A percentile compares a stretch with the other conserved stretches of the same genome.
Conservation (phyloP, 495 filamentous ascomycete genomes). For the Tuber magnatum region DNA sequence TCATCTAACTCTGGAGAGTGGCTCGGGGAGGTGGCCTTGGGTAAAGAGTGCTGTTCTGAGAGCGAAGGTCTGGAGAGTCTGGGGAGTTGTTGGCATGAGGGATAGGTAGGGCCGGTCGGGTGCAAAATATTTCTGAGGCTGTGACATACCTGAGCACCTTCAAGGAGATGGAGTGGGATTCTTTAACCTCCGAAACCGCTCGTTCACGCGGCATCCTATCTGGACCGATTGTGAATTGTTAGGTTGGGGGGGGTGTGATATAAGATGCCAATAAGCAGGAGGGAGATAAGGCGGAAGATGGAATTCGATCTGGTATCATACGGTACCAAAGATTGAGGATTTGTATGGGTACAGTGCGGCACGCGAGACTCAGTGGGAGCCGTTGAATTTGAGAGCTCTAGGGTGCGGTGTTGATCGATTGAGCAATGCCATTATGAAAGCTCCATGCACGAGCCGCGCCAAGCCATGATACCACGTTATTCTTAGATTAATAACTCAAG, state of each 20-base stretch:
- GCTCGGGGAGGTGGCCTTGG: constrained; percentile 19
- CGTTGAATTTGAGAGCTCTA: background rate
- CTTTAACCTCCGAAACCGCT: constrained; percentile 37
- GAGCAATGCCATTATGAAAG: background rate
- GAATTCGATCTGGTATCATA: background rate
- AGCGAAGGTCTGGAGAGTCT: constrained; percentile 55
- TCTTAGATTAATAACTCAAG: background rate
- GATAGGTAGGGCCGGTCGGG: constrained; percentile 27
- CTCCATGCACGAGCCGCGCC: background rate
- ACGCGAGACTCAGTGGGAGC: background rate
- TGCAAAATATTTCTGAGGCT: constrained; percentile 7
- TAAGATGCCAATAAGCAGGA: background rate
- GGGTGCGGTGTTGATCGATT: background rate
- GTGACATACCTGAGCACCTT: constrained; percentile 50
- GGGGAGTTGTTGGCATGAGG: background rate
- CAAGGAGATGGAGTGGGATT: constrained; percentile 40
- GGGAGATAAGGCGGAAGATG: background rate
- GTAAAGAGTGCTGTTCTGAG: constrained; percentile 45
- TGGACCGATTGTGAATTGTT: background rate
- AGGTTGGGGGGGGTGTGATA: background rate
- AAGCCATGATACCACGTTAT: background rate
- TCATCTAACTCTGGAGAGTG: constrained; percentile 22
- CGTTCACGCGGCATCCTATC: constrained; percentile 38
- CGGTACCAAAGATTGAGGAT: background rate
- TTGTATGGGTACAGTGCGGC: background rate